A percentile compares a stretch with the other conserved stretches of the same genome.
Evolutionary conservation across 2,329 filamentous ascomycete genomes (phyloP).

Genomic region (Sarocladium kiliense): DNA sequence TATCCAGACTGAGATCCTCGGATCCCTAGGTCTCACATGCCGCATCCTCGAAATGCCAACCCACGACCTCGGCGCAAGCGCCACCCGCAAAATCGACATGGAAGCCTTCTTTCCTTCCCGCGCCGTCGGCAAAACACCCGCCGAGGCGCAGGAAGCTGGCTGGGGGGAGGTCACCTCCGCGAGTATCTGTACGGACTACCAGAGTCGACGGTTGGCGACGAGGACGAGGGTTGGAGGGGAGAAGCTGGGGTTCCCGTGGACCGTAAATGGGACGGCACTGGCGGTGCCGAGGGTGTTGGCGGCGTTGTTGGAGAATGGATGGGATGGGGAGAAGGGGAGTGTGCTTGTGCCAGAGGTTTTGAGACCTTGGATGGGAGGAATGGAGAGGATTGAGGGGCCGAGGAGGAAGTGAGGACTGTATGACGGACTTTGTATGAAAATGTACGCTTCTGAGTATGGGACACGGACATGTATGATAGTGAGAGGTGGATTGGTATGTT

Average conservation of each 20-base stretch:
- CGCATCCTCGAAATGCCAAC: slow-evolving; percentile 91
- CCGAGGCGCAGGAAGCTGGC: slow-evolving; percentile 37
- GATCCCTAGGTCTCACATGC: slow-evolving; percentile 72
- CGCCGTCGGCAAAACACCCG: slow-evolving; percentile 27
- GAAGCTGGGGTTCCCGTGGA: slow-evolving; percentile 73
- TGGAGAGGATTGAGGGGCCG: slow-evolving; percentile 54
- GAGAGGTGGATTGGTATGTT: no score
- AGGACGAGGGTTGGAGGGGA: slow-evolving; percentile 52
- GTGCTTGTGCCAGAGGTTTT: slow-evolving; percentile 77
- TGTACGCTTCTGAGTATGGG: no score
- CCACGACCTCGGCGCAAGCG: slow-evolving; percentile 82
- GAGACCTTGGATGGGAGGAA: slow-evolving; percentile 77
- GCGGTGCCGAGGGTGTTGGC: slow-evolving; percentile 87
- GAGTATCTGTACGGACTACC: slow-evolving; percentile 92
- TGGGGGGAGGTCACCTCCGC: slow-evolving; percentile 94
- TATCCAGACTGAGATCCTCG: slow-evolving; percentile 80
- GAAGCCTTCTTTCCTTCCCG: slow-evolving; percentile 91
- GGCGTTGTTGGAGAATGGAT: slow-evolving; percentile 84
- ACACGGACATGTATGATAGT: not conserved
- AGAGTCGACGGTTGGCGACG: slow-evolving; percentile 76
- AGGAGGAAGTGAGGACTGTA: slow-evolving; percentile 16
- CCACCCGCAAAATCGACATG: slow-evolving; percentile 83
- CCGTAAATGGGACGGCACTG: slow-evolving; percentile 88
- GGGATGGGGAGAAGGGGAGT: slow-evolving; percentile 63
- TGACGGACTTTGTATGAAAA: not conserved